A percentile compares a stretch with the other conserved stretches of the same genome.
Conservation (phyloP, 1,284 basidiomycete genomes). For the Irpex lacteus region DNA sequence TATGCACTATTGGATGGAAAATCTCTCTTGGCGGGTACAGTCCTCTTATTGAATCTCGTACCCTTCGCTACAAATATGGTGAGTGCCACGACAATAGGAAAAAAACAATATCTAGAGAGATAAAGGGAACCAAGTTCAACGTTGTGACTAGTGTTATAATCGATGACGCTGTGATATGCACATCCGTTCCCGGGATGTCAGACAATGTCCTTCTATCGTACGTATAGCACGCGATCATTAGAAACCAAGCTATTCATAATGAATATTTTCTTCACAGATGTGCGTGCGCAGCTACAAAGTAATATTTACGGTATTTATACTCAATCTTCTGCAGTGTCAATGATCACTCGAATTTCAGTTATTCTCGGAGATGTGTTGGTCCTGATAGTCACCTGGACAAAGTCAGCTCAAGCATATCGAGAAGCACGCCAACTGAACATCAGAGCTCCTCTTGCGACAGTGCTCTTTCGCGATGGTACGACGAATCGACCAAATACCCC, state of each 20-base stretch:
- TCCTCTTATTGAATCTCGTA: not conserved
- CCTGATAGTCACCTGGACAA: not conserved
- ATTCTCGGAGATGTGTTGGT: not conserved
- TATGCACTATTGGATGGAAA: not conserved
- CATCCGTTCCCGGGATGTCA: not conserved
- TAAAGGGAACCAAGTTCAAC: not conserved
- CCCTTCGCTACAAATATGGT: not conserved
- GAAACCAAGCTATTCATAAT: not conserved
- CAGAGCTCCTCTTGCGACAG: not conserved
- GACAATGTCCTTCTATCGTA: not conserved
- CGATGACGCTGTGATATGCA: not conserved
- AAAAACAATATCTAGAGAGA: too few relatives aligned
- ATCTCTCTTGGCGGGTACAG: not conserved
- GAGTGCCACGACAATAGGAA: not conserved
- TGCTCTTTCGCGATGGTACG: not conserved
- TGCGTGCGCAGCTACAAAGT: not conserved
- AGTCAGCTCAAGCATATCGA: not conserved
- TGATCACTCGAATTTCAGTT: not conserved
- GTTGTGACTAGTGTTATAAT: not conserved
- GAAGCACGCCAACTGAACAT: not conserved
- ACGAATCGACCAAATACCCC: not conserved
- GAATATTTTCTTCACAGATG: not conserved
- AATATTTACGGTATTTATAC: not conserved
- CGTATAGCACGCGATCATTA: too few relatives aligned
- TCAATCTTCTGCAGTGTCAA: not conserved